phyloP scores from a whole-genome alignment of 257 asterid species.

The Agastache rugosa region DNA sequence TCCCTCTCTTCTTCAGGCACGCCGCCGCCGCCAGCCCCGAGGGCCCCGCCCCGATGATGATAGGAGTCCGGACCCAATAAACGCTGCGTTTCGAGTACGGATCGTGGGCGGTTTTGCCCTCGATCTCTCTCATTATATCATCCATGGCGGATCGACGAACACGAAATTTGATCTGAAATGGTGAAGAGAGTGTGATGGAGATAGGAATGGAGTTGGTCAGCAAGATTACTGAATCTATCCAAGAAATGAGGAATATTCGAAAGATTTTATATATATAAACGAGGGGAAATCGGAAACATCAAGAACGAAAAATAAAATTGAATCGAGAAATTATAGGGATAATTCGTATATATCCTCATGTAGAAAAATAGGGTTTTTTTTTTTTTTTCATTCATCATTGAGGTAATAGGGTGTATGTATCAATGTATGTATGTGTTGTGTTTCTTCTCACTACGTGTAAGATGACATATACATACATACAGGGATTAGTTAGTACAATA shows the following conservation, averaged over 20 bases:
- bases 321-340: not conserved
- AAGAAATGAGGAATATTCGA: not conserved
- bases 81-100: constrained; percentile 32
- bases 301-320: not conserved
- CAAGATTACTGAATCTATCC: not conserved
- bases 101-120: constrained; percentile 32
- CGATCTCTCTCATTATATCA: constrained; percentile 22
- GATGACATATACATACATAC: too few relatives aligned
- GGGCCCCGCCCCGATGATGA: constrained; percentile 79
- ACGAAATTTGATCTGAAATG: not conserved
- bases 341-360: not conserved
- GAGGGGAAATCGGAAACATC: constrained; percentile 1
- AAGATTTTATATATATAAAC: not conserved
- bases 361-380: too few relatives aligned
- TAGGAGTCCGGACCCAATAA: constrained; percentile 56
- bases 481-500: too few relatives aligned
- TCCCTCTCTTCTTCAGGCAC: constrained; percentile 56
- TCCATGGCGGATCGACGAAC: constrained; percentile 21
- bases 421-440: too few relatives aligned
- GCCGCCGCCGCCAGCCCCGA: constrained; percentile 79
- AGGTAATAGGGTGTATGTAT: not conserved
- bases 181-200: not conserved
- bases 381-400: too few relatives aligned
- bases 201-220: not conserved
- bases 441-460: too few relatives aligned